A percentile compares a stretch with the other conserved stretches of the same genome.
Evolutionary conservation across 1,139 yeast species (phyloP).

Genomic region (Lodderomyces pseudojiufengensis): DNA sequence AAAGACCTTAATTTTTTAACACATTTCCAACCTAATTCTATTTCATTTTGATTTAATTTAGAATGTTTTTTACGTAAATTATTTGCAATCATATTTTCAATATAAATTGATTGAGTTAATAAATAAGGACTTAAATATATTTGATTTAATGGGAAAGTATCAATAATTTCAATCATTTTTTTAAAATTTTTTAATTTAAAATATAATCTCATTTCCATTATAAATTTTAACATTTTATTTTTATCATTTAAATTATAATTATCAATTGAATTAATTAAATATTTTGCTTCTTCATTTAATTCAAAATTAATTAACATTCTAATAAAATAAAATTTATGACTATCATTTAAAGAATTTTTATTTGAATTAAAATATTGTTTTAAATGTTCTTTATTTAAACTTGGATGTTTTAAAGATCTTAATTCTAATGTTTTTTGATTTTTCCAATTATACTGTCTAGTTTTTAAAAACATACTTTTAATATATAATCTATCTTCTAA

Average conservation of each 20-base stretch:
- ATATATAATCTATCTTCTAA: constrained; percentile 11
- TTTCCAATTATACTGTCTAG: constrained; percentile 17
- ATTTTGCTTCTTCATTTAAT: constrained; percentile 22
- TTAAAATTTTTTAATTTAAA: constrained; percentile 19
- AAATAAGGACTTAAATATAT: constrained; percentile 35
- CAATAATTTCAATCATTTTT: constrained; percentile 19
- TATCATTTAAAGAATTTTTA: constrained; percentile 19
- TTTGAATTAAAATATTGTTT: constrained; percentile 15
- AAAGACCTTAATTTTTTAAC: constrained; percentile 24
- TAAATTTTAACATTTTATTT: constrained; percentile 23
- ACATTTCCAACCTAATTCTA: constrained; percentile 3
- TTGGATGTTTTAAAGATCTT: constrained; percentile 19
- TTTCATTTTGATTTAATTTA: constrained; percentile 1
- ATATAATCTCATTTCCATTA: constrained; percentile 22
- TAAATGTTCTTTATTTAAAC: constrained; percentile 17
- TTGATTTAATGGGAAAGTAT: constrained; percentile 29
- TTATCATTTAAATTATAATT: constrained; percentile 24
- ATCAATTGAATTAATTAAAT: constrained; percentile 22
- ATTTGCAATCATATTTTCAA: constrained; percentile 24
- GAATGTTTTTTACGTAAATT: constrained; percentile 3
- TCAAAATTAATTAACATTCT: constrained; percentile 31
- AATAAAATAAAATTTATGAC: constrained; percentile 29
- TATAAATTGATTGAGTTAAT: constrained; percentile 27
- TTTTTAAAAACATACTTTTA: constrained; percentile 19
- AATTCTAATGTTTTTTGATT: constrained; percentile 20